phyloP scores from a whole-genome alignment of 163 green algal genomes.

The Scenedesmus sp. region DNA sequence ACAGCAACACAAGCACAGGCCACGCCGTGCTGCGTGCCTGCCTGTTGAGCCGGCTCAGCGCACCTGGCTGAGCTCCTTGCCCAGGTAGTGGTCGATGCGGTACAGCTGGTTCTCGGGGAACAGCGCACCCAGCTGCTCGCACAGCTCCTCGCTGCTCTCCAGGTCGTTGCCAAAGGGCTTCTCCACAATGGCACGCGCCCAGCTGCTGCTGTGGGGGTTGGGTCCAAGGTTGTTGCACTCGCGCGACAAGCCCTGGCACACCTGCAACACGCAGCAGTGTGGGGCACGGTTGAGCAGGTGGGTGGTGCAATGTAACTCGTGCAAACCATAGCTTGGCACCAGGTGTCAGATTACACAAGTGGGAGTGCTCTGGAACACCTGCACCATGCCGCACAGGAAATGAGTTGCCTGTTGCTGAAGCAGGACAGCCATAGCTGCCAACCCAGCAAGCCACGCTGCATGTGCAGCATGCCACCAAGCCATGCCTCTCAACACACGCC shows the following conservation, averaged over 20 bases:
- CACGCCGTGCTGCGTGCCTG: too few relatives aligned
- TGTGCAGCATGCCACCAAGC: too few relatives aligned
- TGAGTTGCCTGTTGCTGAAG: too few relatives aligned
- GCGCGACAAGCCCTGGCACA: constrained; percentile 47
- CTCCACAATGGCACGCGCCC: constrained; percentile 93
- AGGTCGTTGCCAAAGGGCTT: constrained; percentile 98
- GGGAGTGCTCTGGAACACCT: too few relatives aligned
- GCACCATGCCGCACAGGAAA: too few relatives aligned
- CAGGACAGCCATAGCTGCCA: too few relatives aligned
- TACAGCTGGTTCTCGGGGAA: constrained; percentile 96
- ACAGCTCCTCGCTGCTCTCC: constrained; percentile 86
- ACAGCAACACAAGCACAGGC: too few relatives aligned
- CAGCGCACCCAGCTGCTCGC: constrained; percentile 78
- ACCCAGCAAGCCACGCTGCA: too few relatives aligned
- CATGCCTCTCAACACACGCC: too few relatives aligned
- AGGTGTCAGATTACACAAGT: too few relatives aligned
- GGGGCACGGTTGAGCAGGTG: background rate
- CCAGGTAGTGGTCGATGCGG: constrained; percentile 99
- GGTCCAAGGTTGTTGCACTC: constrained; percentile 46
- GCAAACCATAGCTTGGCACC: too few relatives aligned
- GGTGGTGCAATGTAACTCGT: too few relatives aligned
- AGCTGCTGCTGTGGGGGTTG: constrained; percentile 62
- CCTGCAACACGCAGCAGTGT: constrained; percentile 26
- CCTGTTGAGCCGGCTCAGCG: background rate
- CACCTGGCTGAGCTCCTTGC: constrained; percentile 87